Conservation (phyloP, 768 basidiomycete species). For the Chalciporus piperatus region DNA sequence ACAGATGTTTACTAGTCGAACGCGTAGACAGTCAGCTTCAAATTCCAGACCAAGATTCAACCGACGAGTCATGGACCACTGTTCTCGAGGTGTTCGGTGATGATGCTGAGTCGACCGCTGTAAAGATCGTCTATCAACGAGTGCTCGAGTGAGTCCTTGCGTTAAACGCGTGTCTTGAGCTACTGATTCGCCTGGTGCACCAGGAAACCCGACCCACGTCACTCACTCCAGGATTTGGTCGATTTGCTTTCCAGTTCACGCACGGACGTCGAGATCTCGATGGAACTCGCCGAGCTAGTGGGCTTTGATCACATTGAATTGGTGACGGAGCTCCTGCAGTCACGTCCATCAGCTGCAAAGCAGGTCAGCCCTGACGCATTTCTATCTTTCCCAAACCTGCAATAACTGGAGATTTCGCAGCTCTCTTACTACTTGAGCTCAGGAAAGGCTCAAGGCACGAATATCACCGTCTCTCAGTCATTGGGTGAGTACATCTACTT, state of each 20-base stretch:
- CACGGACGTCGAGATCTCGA: conserved; percentile 70
- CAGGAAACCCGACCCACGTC: conserved; percentile 13
- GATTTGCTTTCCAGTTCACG: conserved; percentile 46
- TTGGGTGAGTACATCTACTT: conserved; percentile 7
- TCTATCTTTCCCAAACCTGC: neutral
- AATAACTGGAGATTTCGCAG: conserved; percentile 6
- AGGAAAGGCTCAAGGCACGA: neutral
- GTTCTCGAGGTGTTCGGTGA: conserved; percentile 33
- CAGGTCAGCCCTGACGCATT: conserved; percentile 40
- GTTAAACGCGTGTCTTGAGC: neutral
- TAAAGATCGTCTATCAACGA: conserved; percentile 8
- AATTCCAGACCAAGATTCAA: conserved; percentile 7
- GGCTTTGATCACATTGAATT: conserved; percentile 86
- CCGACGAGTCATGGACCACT: conserved; percentile 26
- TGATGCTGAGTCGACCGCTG: neutral
- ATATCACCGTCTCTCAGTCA: neutral
- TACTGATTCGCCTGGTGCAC: conserved; percentile 7
- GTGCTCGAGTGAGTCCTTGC: conserved; percentile 15
- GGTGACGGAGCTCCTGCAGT: conserved; percentile 63
- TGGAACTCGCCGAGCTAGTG: conserved; percentile 72
- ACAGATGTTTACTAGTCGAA: conserved; percentile 4
- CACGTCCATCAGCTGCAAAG: conserved; percentile 46
- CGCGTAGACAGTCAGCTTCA: conserved; percentile 15
- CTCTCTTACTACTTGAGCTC: conserved; percentile 11
- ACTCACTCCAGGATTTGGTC: conserved; percentile 20